Percentiles rank a stretch among this genome's conserved stretches.
Conservation (phyloP, 306 rosid species). For the Cicer pinnatifidum region DNA sequence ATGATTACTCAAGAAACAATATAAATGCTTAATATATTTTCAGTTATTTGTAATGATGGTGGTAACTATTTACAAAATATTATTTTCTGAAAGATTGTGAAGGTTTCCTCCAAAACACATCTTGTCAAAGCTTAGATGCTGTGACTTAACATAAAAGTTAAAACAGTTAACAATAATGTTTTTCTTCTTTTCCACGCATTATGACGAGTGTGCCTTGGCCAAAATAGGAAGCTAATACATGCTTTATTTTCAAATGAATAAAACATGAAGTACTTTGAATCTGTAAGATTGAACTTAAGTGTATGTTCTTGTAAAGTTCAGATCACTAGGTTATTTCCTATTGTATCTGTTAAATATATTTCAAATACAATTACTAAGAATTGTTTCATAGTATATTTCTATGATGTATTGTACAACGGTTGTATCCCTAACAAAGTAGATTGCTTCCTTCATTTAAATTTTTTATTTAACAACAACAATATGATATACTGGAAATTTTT, state of each 20-base stretch:
- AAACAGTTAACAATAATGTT: neutral
- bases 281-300: neutral
- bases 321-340: neutral
- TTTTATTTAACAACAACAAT: neutral
- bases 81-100: neutral
- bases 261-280: too few relatives aligned
- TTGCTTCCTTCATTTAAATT: neutral
- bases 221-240: too few relatives aligned
- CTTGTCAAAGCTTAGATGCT: conserved; percentile 24
- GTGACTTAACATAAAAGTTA: neutral
- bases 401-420: neutral
- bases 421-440: neutral
- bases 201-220: neutral
- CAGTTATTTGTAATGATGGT: neutral
- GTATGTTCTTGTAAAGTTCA: neutral
- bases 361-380: neutral
- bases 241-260: too few relatives aligned
- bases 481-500: conserved; percentile 24
- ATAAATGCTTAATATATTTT: neutral
- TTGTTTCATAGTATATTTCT: neutral
- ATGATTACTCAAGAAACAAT: neutral
- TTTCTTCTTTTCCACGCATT: conserved; percentile 20
- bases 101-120: conserved; percentile 3
- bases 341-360: neutral
- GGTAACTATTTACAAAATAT: conserved; percentile 5